These are phyloP conservation scores for Salix udensis DNA, from an alignment of 345 rosid species.

Conservation along the genomic window DNA sequence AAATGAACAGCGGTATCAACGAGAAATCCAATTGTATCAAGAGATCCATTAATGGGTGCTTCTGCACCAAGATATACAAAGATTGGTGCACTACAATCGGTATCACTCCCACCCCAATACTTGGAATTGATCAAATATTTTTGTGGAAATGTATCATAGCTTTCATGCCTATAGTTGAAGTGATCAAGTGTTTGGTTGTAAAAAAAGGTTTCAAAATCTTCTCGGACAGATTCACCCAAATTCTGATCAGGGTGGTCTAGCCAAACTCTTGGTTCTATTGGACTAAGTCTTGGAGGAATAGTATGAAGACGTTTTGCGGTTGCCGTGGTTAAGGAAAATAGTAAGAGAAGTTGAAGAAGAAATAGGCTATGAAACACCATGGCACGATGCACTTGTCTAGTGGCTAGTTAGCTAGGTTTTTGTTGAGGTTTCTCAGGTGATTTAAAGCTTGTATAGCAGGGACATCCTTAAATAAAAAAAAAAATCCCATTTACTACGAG, in stretches of 20 bases:
- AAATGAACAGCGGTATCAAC: conserved; percentile 32
- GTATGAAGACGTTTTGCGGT: not conserved
- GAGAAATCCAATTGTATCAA: conserved; percentile 16
- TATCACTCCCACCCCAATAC: conserved; percentile 51
- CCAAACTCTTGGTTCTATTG: conserved; percentile 10
- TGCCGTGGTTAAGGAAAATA: not conserved
- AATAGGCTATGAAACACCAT: not conserved
- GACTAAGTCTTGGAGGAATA: conserved; percentile 40
- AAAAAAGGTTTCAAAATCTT: conserved; percentile 27
- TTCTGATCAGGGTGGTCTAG: not conserved
- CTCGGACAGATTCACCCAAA: not conserved
- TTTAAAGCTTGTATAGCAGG: not conserved
- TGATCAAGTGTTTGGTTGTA: conserved; percentile 50
- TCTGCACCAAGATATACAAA: conserved; percentile 40
- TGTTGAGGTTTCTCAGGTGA: not conserved
- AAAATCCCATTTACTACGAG: not conserved
- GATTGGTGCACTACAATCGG: conserved; percentile 30
- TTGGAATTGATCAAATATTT: conserved; percentile 33
- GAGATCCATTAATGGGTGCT: conserved; percentile 12
- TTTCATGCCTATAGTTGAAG: conserved; percentile 43
- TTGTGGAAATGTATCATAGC: conserved; percentile 36
- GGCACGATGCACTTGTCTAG: not conserved
- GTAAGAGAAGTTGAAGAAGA: not conserved
- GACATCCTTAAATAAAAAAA: not conserved
- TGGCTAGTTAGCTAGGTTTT: not conserved